Conservation (phyloP, 306 rosid genomes). For the Canavalia gladiata region DNA sequence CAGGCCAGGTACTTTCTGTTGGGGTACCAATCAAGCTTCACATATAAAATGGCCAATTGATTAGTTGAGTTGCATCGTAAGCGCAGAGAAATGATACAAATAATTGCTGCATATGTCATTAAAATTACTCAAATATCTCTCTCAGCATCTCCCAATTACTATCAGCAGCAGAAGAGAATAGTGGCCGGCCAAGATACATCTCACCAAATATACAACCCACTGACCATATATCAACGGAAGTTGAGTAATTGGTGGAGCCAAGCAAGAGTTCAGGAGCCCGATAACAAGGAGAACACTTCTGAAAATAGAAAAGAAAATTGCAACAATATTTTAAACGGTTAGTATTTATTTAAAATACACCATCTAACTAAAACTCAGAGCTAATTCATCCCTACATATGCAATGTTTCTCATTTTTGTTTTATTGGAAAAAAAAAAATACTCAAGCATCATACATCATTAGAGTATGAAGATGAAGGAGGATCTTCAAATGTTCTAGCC, state of each 20-base stretch:
- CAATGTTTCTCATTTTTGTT: background rate
- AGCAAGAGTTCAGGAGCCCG: constrained; percentile 46
- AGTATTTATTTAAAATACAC: background rate
- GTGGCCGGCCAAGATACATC: constrained; percentile 13
- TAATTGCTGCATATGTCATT: background rate
- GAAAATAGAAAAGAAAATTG: constrained; percentile 3
- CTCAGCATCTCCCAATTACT: background rate
- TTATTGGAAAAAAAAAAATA: background rate
- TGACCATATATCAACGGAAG: constrained; percentile 38
- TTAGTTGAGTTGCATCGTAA: constrained; percentile 1
- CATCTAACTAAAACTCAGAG: background rate
- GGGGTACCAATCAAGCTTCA: constrained; percentile 41
- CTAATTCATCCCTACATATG: background rate
- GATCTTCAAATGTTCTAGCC: constrained; percentile 19
- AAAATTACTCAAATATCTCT: constrained; percentile 27
- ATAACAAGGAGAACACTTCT: constrained; percentile 20
- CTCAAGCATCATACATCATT: background rate
- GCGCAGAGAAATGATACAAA: background rate
- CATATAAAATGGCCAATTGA: background rate
- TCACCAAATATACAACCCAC: constrained; percentile 45
- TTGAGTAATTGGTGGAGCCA: constrained; percentile 29
- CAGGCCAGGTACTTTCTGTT: constrained; percentile 45
- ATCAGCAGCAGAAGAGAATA: background rate
- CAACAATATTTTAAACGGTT: background rate
- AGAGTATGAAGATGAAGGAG: constrained; percentile 10